phyloP scores from a whole-genome alignment of 2,329 filamentous ascomycete species.

The Harringtonia aguacate region DNA sequence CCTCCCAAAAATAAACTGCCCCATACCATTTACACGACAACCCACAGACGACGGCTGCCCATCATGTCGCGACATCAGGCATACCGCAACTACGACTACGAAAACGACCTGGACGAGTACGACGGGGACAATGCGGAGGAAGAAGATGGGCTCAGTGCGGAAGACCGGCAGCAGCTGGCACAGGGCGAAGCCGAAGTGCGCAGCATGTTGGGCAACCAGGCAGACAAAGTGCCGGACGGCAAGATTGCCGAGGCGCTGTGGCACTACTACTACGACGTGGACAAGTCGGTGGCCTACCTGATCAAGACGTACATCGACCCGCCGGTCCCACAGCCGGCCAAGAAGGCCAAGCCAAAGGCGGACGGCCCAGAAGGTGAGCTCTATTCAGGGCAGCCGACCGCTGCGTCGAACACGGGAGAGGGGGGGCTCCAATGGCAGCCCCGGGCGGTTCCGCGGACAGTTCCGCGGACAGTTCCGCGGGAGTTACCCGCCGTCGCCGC shows the following conservation, averaged over 20 bases:
- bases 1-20: neutral
- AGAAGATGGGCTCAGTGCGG: constrained; percentile 33
- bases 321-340: constrained; percentile 26
- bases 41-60: neutral
- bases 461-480: too few relatives aligned
- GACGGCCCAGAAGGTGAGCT: constrained; percentile 14
- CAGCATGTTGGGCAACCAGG: constrained; percentile 49
- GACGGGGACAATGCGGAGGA: constrained; percentile 35
- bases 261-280: constrained; percentile 93
- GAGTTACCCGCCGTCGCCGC: too few relatives aligned
- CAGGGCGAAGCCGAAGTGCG: constrained; percentile 57
- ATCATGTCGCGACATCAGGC: constrained; percentile 36
- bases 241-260: constrained; percentile 86
- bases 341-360: constrained; percentile 12
- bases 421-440: too few relatives aligned
- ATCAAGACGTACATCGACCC: constrained; percentile 49
- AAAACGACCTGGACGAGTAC: constrained; percentile 40
- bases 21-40: neutral
- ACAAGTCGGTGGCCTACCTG: constrained; percentile 74
- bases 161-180: constrained; percentile 43
- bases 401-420: too few relatives aligned
- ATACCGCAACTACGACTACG: constrained; percentile 37
- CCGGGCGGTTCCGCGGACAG: too few relatives aligned
- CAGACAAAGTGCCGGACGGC: constrained; percentile 40
- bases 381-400: too few relatives aligned